Percentiles rank a stretch among this genome's conserved stretches.
Evolutionary conservation across 768 basidiomycete genomes (phyloP).

Genomic region (Lactarius sp.): DNA sequence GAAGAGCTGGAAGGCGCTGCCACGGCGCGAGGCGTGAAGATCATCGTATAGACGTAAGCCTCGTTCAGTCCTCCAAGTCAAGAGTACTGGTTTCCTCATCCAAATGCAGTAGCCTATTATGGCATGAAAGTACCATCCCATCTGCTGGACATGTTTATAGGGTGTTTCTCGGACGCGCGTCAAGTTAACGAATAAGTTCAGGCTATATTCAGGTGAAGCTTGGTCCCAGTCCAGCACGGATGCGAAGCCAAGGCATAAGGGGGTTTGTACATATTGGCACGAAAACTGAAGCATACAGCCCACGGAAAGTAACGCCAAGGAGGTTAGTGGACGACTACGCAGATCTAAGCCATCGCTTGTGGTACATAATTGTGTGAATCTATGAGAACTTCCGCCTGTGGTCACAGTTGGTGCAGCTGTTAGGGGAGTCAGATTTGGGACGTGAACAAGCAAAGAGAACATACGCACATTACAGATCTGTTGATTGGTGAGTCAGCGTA

Average conservation of each 20-base stretch:
- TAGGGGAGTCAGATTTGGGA: too few species aligned
- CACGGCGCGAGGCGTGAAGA: conserved; percentile 31
- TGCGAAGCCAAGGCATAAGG: not conserved
- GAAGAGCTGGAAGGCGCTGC: conserved; percentile 60
- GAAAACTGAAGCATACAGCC: conserved; percentile 2
- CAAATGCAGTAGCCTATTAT: not conserved
- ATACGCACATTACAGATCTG: too few species aligned
- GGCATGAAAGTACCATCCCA: not conserved
- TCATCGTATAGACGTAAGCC: not conserved
- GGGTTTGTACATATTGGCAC: conserved; percentile 9
- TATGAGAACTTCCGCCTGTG: too few species aligned
- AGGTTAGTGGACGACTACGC: not conserved
- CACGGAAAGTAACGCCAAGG: not conserved
- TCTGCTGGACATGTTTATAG: not conserved
- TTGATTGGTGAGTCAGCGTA: not conserved
- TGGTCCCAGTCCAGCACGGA: not conserved
- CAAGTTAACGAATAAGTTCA: not conserved
- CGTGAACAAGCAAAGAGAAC: too few species aligned
- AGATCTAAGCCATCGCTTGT: conserved; percentile 12
- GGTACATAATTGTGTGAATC: not conserved
- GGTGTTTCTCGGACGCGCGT: not conserved
- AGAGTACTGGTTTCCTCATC: too few species aligned
- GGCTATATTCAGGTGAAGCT: not conserved
- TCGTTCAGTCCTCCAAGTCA: not conserved
- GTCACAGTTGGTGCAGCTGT: too few species aligned